Conservation (phyloP, 495 filamentous ascomycete genomes). For the Neurospora sp. region DNA sequence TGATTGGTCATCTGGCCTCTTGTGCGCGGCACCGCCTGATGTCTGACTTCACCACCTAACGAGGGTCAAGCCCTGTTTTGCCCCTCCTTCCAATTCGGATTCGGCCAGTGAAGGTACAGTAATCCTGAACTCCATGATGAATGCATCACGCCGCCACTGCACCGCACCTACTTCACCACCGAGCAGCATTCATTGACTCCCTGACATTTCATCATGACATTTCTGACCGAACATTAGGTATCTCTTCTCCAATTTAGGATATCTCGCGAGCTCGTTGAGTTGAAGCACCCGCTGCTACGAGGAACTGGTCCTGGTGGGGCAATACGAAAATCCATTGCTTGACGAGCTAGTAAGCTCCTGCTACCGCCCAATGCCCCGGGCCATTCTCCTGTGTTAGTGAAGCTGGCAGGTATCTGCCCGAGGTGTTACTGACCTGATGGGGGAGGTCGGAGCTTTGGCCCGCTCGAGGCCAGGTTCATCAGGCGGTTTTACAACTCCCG, state of each 20-base stretch:
- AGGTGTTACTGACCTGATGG: background rate
- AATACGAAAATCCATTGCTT: background rate
- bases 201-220: background rate
- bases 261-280: background rate
- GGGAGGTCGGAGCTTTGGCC: background rate
- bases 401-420: background rate
- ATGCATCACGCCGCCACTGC: background rate
- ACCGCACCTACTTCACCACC: background rate
- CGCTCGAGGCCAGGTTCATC: background rate
- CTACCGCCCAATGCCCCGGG: background rate
- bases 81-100: slow-evolving; percentile 14
- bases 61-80: slow-evolving; percentile 30
- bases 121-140: background rate
- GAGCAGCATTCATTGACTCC: background rate
- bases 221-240: background rate
- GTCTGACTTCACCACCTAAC: slow-evolving; percentile 8
- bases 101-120: background rate
- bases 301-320: background rate
- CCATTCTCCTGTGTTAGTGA: background rate
- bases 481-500: background rate
- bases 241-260: background rate
- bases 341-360: background rate
- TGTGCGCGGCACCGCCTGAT: slow-evolving; percentile 20
- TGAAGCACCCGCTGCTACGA: background rate
- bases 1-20: slow-evolving; percentile 14